Evolutionary conservation across 306 rosid genomes (phyloP).

Genomic region (Clitoria ternatea): DNA sequence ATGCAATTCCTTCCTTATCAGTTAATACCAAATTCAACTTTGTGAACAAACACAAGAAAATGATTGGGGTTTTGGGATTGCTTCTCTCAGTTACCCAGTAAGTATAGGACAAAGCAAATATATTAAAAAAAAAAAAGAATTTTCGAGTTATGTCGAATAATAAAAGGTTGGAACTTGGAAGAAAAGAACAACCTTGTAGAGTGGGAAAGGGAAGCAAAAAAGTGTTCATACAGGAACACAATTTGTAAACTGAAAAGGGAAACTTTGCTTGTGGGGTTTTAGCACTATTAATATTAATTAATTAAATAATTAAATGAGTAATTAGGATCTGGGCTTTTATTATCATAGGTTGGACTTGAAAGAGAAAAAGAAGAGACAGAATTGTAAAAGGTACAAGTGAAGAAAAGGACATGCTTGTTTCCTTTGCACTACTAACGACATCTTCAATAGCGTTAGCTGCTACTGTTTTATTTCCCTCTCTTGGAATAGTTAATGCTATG

Average conservation of each 20-base stretch:
- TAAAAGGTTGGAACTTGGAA: background rate
- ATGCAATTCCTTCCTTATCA: slow-evolving; percentile 48
- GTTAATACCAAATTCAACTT: slow-evolving; percentile 58
- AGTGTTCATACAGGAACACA: slow-evolving; percentile 24
- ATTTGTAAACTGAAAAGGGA: slow-evolving; percentile 25
- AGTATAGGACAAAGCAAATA: background rate
- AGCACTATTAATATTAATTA: background rate
- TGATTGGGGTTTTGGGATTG: slow-evolving; percentile 28
- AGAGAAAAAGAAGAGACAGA: background rate
- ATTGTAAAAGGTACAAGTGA: slow-evolving; percentile 18
- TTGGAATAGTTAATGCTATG: background rate
- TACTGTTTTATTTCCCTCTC: background rate
- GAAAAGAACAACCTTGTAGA: slow-evolving; percentile 39
- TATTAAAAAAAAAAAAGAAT: background rate
- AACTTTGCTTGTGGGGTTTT: slow-evolving; percentile 31
- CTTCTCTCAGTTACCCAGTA: slow-evolving; percentile 26
- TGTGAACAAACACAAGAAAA: slow-evolving; percentile 43
- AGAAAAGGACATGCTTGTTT: slow-evolving; percentile 37
- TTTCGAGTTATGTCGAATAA: slow-evolving; percentile 25
- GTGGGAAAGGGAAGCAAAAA: slow-evolving; percentile 23
- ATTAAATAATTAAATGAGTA: background rate
- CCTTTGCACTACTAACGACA: background rate
- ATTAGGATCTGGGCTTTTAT: background rate
- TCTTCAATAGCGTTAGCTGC: background rate
- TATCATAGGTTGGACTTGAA: slow-evolving; percentile 14